Evolutionary conservation across 2,329 filamentous ascomycete species (phyloP).

Genomic region (Colletotrichum tamarilloi): DNA sequence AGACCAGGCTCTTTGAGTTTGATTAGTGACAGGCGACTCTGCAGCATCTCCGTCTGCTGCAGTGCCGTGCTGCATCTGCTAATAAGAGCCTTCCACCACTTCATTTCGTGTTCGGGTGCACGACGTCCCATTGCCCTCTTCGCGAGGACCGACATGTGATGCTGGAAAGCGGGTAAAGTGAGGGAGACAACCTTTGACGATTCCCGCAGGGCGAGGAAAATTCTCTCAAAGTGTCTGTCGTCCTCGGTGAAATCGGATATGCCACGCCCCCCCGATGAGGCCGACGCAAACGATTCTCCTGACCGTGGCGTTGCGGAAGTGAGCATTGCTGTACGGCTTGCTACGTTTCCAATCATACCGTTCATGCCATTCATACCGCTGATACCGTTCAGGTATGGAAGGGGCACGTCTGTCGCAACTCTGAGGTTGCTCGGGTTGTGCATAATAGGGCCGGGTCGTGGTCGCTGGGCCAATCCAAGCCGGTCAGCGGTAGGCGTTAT

Average conservation of each 20-base stretch:
- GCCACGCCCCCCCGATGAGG: conserved; percentile 60
- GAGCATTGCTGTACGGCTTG: conserved; percentile 61
- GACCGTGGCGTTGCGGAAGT: conserved; percentile 80
- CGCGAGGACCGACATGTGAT: conserved; percentile 73
- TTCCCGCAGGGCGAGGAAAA: conserved; percentile 80
- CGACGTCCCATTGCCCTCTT: conserved; percentile 71
- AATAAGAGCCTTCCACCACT: conserved; percentile 77
- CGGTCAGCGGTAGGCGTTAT: conserved; percentile 65
- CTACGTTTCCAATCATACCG: conserved; percentile 49
- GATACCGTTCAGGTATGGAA: conserved; percentile 63
- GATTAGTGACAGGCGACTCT: conserved; percentile 79
- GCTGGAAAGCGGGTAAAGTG: conserved; percentile 76
- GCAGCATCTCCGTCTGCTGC: conserved; percentile 78
- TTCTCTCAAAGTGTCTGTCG: conserved; percentile 83
- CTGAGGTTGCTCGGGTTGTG: conserved; percentile 66
- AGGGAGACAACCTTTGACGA: conserved; percentile 80
- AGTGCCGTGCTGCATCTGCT: conserved; percentile 77
- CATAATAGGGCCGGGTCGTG: conserved; percentile 50
- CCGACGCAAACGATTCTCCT: conserved; percentile 80
- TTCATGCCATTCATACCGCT: conserved; percentile 40
- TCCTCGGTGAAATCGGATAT: conserved; percentile 77
- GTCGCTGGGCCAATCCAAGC: conserved; percentile 49
- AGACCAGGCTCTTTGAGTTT: conserved; percentile 87
- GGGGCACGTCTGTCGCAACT: conserved; percentile 66
- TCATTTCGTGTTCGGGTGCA: conserved; percentile 68